phyloP scores from a whole-genome alignment of 306 rosid genomes.

The Alnus glutinosa region DNA sequence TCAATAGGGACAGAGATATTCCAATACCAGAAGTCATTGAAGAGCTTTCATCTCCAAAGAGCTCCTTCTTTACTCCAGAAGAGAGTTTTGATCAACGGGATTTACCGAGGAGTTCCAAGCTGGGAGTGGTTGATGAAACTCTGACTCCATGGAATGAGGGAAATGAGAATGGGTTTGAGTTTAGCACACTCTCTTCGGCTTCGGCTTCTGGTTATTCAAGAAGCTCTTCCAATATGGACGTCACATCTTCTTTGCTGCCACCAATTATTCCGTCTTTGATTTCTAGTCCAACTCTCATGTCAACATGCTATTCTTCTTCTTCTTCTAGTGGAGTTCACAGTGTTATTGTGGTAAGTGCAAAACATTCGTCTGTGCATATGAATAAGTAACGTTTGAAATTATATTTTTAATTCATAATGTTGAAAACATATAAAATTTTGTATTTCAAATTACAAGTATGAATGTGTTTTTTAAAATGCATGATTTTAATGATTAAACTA shows the following conservation, averaged over 20 bases:
- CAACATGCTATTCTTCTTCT: neutral
- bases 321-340: neutral
- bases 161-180: neutral
- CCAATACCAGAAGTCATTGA: neutral
- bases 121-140: no score
- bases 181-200: neutral
- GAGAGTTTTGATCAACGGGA: neutral
- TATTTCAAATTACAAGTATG: no score
- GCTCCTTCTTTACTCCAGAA: neutral
- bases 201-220: neutral
- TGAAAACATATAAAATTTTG: no score
- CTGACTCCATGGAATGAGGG: no score
- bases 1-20: neutral
- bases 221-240: neutral
- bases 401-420: no score
- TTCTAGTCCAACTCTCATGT: neutral
- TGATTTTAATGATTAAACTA: no score
- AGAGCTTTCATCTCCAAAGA: no score
- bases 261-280: neutral
- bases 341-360: neutral
- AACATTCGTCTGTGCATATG: no score
- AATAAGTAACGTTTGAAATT: no score
- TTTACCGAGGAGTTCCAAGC: neutral
- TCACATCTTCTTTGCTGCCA: neutral
- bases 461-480: no score